These are phyloP conservation scores for Magnolia officinalis DNA, from an alignment of 164 flowering plant species.

Conservation along the genomic window DNA sequence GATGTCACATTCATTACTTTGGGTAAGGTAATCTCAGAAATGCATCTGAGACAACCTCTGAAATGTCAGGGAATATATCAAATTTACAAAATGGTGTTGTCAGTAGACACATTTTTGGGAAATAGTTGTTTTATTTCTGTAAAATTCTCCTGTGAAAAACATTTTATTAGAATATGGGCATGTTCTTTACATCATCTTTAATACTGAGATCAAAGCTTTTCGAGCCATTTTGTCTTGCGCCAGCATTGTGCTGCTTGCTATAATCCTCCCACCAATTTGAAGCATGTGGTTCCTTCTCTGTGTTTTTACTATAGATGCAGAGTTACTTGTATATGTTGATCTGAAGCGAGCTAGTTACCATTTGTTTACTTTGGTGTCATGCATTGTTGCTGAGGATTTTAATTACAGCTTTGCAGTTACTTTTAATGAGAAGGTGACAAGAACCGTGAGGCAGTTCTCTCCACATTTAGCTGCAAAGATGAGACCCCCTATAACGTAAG, in stretches of 20 bases:
- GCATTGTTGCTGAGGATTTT: conserved; percentile 18
- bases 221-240: no score
- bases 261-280: no score
- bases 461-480: conserved; percentile 97
- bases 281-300: no score
- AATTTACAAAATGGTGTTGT: neutral
- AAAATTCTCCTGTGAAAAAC: no score
- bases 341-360: neutral
- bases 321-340: neutral
- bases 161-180: neutral
- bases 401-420: conserved; percentile 89
- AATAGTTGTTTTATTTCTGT: neutral
- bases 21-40: neutral
- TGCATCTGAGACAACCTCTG: neutral
- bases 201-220: neutral
- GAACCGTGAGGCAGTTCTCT: conserved; percentile 88
- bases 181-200: neutral
- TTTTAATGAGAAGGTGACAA: conserved; percentile 89
- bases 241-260: no score
- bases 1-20: neutral
- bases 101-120: neutral
- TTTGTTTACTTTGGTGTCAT: neutral
- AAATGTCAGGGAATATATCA: neutral
- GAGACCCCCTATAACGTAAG: conserved; percentile 92
- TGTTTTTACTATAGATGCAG: no score